Evolutionary conservation across 139 green algal genomes (phyloP).

Genomic region (Chlorella sp.): DNA sequence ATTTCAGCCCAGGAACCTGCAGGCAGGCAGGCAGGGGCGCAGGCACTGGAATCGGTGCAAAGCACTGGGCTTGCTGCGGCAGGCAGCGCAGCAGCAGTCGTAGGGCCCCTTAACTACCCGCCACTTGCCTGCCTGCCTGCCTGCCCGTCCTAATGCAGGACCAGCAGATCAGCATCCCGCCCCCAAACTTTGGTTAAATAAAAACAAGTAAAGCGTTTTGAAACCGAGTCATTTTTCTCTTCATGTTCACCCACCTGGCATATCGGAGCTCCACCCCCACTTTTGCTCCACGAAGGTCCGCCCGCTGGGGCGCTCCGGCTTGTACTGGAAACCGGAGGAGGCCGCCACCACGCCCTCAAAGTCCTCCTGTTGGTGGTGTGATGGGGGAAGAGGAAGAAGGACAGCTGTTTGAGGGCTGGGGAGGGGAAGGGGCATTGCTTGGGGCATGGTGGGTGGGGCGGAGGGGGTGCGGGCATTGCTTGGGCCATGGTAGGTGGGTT

Average conservation of each 20-base stretch:
- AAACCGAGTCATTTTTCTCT: too few relatives aligned
- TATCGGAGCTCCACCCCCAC: conserved; percentile 18
- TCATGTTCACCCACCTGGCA: neutral
- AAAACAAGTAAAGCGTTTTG: too few relatives aligned
- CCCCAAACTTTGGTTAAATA: too few relatives aligned
- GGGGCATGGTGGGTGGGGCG: neutral
- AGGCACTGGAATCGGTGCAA: neutral
- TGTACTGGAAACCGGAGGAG: neutral
- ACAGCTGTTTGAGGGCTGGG: neutral
- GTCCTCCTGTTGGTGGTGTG: conserved; percentile 10
- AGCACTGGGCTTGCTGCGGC: too few relatives aligned
- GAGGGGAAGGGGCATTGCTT: neutral
- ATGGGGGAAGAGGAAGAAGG: neutral
- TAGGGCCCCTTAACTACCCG: neutral
- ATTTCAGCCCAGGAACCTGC: conserved; percentile 30
- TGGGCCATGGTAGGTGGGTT: too few relatives aligned
- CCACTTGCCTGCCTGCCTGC: too few relatives aligned
- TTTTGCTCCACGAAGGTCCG: conserved; percentile 26
- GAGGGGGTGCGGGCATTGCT: too few relatives aligned
- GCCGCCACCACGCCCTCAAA: conserved; percentile 3
- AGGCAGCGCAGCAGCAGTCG: neutral
- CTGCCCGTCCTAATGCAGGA: too few relatives aligned
- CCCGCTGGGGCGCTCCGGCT: neutral
- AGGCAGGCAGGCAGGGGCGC: too few relatives aligned
- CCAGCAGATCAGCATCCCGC: too few relatives aligned